Conservation (phyloP, 169 alveolate genomes). For the Cryptosporidium muris region DNA sequence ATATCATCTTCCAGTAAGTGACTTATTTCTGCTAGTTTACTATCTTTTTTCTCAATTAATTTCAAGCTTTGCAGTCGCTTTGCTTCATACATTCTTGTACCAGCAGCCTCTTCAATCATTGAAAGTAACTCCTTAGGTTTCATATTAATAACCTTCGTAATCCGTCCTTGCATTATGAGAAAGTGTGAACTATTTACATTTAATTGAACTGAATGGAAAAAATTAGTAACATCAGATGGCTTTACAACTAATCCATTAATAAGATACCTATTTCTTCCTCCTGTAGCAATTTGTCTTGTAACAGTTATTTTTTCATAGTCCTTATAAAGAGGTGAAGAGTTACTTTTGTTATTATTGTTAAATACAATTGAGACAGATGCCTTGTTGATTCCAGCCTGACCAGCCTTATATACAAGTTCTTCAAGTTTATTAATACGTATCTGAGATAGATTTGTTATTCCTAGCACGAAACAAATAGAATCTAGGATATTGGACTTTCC, state of each 20-base stretch:
- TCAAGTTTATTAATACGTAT: constrained; percentile 93
- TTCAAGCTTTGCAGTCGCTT: constrained; percentile 92
- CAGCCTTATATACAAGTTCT: constrained; percentile 98
- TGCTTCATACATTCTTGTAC: constrained; percentile 94
- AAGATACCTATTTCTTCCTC: constrained; percentile 94
- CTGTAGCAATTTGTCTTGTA: constrained; percentile 90
- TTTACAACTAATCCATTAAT: constrained; percentile 94
- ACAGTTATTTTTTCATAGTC: constrained; percentile 88
- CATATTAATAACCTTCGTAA: constrained; percentile 97
- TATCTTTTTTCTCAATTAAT: constrained; percentile 90
- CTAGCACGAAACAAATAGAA: constrained; percentile 96
- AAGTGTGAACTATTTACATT: constrained; percentile 98
- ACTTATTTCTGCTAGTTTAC: constrained; percentile 89
- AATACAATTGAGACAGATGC: constrained; percentile 97
- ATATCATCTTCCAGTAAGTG: constrained; percentile 89
- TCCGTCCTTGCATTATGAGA: constrained; percentile 97
- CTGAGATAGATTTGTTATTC: constrained; percentile 87
- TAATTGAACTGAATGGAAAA: constrained; percentile 93
- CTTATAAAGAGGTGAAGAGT: constrained; percentile 86
- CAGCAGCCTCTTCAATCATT: constrained; percentile 97
- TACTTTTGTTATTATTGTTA: constrained; percentile 86
- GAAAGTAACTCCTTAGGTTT: constrained; percentile 95
- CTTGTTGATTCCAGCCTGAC: constrained; percentile 97
- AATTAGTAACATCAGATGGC: constrained; percentile 90
- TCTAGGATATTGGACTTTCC: constrained; percentile 99